Evolutionary conservation across 192 early-diverging fungal genomes (phyloP).

Genomic region (Coemansia sp.): DNA sequence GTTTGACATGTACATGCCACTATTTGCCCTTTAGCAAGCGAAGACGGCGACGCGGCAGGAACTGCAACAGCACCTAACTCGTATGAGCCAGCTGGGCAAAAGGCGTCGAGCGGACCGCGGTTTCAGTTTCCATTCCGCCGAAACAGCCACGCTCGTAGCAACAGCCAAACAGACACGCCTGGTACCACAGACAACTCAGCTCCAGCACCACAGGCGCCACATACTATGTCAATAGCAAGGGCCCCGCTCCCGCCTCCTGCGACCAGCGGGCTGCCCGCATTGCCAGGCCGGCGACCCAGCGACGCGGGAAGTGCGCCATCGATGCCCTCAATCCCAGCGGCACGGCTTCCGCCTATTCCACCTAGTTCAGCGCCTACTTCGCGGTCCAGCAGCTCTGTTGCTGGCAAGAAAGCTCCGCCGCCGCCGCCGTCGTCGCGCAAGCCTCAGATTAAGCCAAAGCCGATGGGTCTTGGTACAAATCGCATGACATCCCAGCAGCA

Average conservation of each 20-base stretch:
- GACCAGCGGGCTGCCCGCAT: conserved; percentile 21
- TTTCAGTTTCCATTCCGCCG: conserved; percentile 43
- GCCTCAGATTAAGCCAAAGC: conserved; percentile 48
- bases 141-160: conserved; percentile 40
- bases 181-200: not conserved
- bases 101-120: conserved; percentile 29
- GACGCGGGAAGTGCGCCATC: conserved; percentile 18
- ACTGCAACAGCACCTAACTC: not conserved
- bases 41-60: conserved; percentile 19
- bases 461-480: conserved; percentile 21
- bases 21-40: conserved; percentile 37
- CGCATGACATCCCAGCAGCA: conserved; percentile 24
- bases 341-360: conserved; percentile 18
- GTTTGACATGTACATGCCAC: not conserved
- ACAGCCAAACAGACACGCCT: conserved; percentile 32
- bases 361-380: conserved; percentile 27
- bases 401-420: conserved; percentile 46
- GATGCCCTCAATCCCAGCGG: not conserved
- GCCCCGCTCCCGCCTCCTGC: conserved; percentile 23
- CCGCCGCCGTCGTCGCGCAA: conserved; percentile 50
- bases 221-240: conserved; percentile 1
- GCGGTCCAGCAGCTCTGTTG: conserved; percentile 34
- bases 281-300: conserved; percentile 46
- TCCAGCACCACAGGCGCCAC: conserved; percentile 9
- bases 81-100: conserved; percentile 16